A percentile compares a stretch with the other conserved stretches of the same genome.
These are phyloP conservation scores for Citrullus colocynthis DNA, from an alignment of 306 rosid species.

Conservation along the genomic window DNA sequence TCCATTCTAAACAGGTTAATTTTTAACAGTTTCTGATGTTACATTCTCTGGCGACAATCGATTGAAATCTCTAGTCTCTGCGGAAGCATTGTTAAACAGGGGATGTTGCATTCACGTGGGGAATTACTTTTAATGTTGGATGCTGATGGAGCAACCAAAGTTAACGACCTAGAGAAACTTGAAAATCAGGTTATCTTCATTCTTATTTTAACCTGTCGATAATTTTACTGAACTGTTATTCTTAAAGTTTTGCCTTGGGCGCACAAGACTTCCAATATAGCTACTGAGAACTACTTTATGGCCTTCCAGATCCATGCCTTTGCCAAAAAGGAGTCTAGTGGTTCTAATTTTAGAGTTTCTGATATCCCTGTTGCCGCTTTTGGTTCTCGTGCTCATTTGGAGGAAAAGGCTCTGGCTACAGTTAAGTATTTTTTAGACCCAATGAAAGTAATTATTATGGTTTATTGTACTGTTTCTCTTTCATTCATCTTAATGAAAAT, in stretches of 20 bases:
- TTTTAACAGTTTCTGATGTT: neutral
- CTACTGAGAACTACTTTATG: constrained; percentile 9
- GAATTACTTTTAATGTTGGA: constrained; percentile 90
- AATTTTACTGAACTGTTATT: neutral
- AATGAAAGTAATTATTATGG: neutral
- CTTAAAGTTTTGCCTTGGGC: neutral
- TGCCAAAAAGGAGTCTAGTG: constrained; percentile 39
- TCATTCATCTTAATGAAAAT: neutral
- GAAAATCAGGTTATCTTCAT: constrained; percentile 55
- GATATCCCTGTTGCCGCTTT: constrained; percentile 75
- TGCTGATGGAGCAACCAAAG: constrained; percentile 97
- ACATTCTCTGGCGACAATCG: constrained; percentile 18
- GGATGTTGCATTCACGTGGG: constrained; percentile 97
- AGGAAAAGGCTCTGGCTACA: constrained; percentile 85
- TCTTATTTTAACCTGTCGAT: neutral
- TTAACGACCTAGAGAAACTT: constrained; percentile 78
- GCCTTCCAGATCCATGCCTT: constrained; percentile 46
- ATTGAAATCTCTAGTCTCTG: constrained; percentile 52
- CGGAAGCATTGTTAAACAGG: constrained; percentile 91
- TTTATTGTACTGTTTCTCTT: neutral
- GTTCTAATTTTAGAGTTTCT: constrained; percentile 47
- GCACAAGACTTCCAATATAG: neutral
- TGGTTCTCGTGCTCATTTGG: constrained; percentile 96
- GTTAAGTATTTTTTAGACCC: constrained; percentile 36
- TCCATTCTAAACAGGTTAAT: constrained; percentile 10